Evolutionary conservation across 257 asterid genomes (phyloP).

Genomic region (Thymus mandschuricus): DNA sequence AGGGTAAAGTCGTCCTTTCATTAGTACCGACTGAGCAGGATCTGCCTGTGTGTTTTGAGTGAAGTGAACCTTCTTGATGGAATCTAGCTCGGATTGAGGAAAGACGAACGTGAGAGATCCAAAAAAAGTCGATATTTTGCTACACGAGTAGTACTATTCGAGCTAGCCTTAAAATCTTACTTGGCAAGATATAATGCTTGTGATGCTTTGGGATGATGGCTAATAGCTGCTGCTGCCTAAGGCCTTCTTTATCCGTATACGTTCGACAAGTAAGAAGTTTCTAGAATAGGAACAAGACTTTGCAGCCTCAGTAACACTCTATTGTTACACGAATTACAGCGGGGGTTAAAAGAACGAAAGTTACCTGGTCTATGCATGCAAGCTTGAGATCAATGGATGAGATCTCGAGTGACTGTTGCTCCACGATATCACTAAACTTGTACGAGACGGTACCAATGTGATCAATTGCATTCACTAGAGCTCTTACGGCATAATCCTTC

Average conservation of each 20-base stretch:
- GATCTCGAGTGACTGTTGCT: slow-evolving; percentile 72
- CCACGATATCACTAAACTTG: slow-evolving; percentile 83
- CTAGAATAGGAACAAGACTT: slow-evolving; percentile 38
- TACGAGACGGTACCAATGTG: slow-evolving; percentile 95
- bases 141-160: slow-evolving; percentile 11
- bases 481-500: slow-evolving; percentile 88
- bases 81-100: slow-evolving; percentile 53
- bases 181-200: slow-evolving; percentile 91
- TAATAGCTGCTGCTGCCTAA: slow-evolving; percentile 88
- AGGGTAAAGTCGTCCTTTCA: slow-evolving; percentile 61
- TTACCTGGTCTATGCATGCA: slow-evolving; percentile 76
- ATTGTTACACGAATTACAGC: slow-evolving; percentile 6
- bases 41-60: slow-evolving; percentile 65
- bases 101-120: slow-evolving; percentile 27
- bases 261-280: slow-evolving; percentile 87
- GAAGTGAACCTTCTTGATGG: slow-evolving; percentile 88
- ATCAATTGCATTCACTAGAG: slow-evolving; percentile 94
- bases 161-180: slow-evolving; percentile 44
- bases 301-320: slow-evolving; percentile 35
- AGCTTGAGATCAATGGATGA: slow-evolving; percentile 72
- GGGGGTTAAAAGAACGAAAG: neutral
- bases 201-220: slow-evolving; percentile 96
- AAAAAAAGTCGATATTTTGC: slow-evolving; percentile 20
- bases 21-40: slow-evolving; percentile 58
- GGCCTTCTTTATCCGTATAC: slow-evolving; percentile 79